Percentiles rank a stretch among this genome's conserved stretches.
These are phyloP conservation scores for Volvox carteri DNA, from an alignment of 163 green algal species.

Conservation along the genomic window DNA sequence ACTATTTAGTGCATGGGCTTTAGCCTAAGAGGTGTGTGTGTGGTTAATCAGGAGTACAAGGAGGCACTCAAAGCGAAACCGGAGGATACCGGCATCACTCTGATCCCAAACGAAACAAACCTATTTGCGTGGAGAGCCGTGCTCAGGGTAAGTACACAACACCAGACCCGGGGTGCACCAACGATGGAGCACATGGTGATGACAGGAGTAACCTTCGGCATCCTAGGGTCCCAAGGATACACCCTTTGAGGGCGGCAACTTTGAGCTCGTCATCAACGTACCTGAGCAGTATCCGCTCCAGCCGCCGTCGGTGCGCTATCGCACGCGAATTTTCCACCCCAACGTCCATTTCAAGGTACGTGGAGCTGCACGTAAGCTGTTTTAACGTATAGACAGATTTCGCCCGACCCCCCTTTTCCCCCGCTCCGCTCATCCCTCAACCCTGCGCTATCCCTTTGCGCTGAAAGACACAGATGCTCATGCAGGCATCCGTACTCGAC, in stretches of 20 bases:
- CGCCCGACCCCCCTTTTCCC: no score
- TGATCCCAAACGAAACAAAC: constrained; percentile 88
- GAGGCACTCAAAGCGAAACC: constrained; percentile 67
- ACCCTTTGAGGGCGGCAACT: constrained; percentile 90
- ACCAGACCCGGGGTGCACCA: no score
- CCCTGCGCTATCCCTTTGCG: no score
- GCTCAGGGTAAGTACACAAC: constrained; percentile 81
- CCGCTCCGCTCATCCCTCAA: no score
- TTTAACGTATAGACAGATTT: no score
- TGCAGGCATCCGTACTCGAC: no score
- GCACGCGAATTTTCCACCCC: constrained; percentile 97
- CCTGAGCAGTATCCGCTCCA: constrained; percentile 95
- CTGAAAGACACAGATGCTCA: no score
- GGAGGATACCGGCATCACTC: constrained; percentile 76
- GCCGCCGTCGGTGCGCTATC: constrained; percentile 88
- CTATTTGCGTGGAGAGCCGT: constrained; percentile 86
- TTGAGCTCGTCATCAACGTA: constrained; percentile 90
- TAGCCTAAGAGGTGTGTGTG: neutral
- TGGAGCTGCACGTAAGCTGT: neutral
- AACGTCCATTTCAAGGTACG: constrained; percentile 98
- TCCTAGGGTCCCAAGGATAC: constrained; percentile 90
- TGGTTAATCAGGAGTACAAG: constrained; percentile 86
- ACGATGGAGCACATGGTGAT: no score
- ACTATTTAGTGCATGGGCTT: neutral
- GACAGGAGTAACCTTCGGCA: no score